These are phyloP conservation scores for Ehretia macrophylla DNA, from an alignment of 257 asterid species.

Conservation along the genomic window DNA sequence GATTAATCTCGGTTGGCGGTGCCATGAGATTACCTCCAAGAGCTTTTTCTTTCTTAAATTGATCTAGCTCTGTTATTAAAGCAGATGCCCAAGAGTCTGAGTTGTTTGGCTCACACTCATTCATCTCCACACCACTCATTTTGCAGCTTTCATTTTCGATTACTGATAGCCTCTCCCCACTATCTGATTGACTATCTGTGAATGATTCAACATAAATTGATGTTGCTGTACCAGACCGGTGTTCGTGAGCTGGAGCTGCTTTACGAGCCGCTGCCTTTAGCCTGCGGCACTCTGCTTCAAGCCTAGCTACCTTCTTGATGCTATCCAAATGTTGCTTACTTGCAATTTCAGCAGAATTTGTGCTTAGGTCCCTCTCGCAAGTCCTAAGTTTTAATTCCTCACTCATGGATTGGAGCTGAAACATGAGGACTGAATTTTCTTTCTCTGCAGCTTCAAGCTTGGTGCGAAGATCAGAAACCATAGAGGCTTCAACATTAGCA, in stretches of 20 bases:
- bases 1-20: slow-evolving; percentile 50
- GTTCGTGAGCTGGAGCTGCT: slow-evolving; percentile 31
- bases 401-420: slow-evolving; percentile 41
- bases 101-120: slow-evolving; percentile 19
- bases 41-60: slow-evolving; percentile 24
- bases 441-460: slow-evolving; percentile 62
- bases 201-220: slow-evolving; percentile 52
- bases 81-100: slow-evolving; percentile 17
- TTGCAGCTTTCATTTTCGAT: slow-evolving; percentile 30
- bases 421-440: slow-evolving; percentile 51
- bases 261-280: slow-evolving; percentile 47
- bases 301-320: slow-evolving; percentile 52
- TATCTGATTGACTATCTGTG: slow-evolving; percentile 57
- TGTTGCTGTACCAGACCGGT: slow-evolving; percentile 38
- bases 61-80: slow-evolving; percentile 22
- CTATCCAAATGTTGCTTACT: slow-evolving; percentile 75
- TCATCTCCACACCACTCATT: slow-evolving; percentile 29
- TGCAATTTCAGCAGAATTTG: slow-evolving; percentile 70
- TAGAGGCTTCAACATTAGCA: slow-evolving; percentile 37
- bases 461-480: slow-evolving; percentile 35
- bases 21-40: slow-evolving; percentile 30
- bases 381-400: slow-evolving; percentile 41
- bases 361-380: slow-evolving; percentile 57
- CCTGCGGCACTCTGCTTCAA: slow-evolving; percentile 79
- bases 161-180: slow-evolving; percentile 40